Conservation (phyloP, 2,329 filamentous ascomycete genomes). For the Sclerotinia glacialis region DNA sequence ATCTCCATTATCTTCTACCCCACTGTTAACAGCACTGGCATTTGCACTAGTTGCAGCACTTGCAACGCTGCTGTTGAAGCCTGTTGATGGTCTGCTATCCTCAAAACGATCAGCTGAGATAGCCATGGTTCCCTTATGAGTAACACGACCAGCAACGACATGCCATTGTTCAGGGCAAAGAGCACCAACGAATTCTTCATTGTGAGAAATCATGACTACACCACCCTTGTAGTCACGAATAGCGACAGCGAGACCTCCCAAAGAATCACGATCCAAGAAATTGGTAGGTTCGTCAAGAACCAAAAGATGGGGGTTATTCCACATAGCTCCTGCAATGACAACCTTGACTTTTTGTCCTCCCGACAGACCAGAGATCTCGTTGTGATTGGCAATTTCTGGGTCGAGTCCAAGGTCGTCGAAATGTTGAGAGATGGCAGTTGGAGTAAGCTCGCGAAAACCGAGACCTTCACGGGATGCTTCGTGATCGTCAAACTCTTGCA, state of each 20-base stretch:
- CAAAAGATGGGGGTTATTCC: slow-evolving; percentile 97
- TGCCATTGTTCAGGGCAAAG: slow-evolving; percentile 97
- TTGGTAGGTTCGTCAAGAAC: slow-evolving; percentile 99
- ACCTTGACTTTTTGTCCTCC: slow-evolving; percentile 99
- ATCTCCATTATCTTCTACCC: slow-evolving; percentile 74
- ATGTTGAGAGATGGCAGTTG: slow-evolving; percentile 93
- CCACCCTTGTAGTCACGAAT: slow-evolving; percentile 98
- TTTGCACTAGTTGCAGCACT: slow-evolving; percentile 53
- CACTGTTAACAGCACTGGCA: slow-evolving; percentile 70
- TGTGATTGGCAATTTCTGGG: slow-evolving; percentile 98
- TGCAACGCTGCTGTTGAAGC: slow-evolving; percentile 56
- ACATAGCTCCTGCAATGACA: slow-evolving; percentile 92
- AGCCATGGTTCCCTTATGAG: slow-evolving; percentile 74
- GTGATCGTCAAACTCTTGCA: slow-evolving; percentile 98
- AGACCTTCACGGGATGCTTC: slow-evolving; percentile 98
- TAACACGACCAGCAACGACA: slow-evolving; percentile 82
- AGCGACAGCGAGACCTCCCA: slow-evolving; percentile 93
- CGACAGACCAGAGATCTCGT: slow-evolving; percentile 92
- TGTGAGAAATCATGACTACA: slow-evolving; percentile 99
- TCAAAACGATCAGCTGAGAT: slow-evolving; percentile 82
- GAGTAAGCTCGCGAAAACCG: slow-evolving; percentile 89
- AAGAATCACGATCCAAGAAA: slow-evolving; percentile 96
- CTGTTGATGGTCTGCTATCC: slow-evolving; percentile 67
- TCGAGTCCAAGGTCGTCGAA: slow-evolving; percentile 96
- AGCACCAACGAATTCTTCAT: slow-evolving; percentile 97